phyloP scores from a whole-genome alignment of 2,329 filamentous ascomycete genomes.

The Verticillium nubilum region DNA sequence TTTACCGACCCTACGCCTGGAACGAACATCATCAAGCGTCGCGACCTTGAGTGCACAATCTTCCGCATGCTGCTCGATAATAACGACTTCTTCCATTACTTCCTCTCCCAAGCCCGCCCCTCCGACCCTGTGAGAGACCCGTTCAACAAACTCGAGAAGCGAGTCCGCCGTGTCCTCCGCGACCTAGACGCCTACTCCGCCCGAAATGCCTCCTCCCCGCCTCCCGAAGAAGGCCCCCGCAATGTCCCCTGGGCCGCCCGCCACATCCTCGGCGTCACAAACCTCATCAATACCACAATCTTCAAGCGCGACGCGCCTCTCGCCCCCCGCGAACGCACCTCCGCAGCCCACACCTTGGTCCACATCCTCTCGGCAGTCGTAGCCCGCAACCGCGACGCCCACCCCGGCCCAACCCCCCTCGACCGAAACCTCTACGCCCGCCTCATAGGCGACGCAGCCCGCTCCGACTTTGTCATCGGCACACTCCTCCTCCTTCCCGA shows the following conservation, averaged over 20 bases:
- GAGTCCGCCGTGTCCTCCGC: constrained; percentile 39
- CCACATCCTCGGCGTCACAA: constrained; percentile 37
- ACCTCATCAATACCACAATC: constrained; percentile 36
- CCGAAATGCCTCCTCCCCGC: not conserved
- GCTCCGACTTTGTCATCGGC: constrained; percentile 38
- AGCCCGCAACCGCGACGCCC: constrained; percentile 30
- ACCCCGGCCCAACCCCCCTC: constrained; percentile 13
- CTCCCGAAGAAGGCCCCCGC: constrained; percentile 21
- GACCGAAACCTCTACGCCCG: constrained; percentile 42
- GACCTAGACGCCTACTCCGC: constrained; percentile 31
- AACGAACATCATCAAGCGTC: constrained; percentile 29
- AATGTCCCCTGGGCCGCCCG: constrained; percentile 43
- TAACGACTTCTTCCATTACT: constrained; percentile 48
- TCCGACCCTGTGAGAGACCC: constrained; percentile 38
- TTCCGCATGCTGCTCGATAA: constrained; percentile 50
- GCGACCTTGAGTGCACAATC: constrained; percentile 45
- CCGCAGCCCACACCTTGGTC: constrained; percentile 41
- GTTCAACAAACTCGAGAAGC: constrained; percentile 42
- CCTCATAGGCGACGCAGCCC: constrained; percentile 36
- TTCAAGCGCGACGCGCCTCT: constrained; percentile 31
- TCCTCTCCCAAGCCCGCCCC: constrained; percentile 39
- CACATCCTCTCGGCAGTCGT: constrained; percentile 41
- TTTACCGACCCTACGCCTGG: constrained; percentile 24
- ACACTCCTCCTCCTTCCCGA: constrained; percentile 37
- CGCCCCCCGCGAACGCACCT: constrained; percentile 29